Evolutionary conservation across 2,329 filamentous ascomycete species (phyloP), one percentile per base, ranked within the genome.

Genomic region (Aspergillus nomiae): DNA sequence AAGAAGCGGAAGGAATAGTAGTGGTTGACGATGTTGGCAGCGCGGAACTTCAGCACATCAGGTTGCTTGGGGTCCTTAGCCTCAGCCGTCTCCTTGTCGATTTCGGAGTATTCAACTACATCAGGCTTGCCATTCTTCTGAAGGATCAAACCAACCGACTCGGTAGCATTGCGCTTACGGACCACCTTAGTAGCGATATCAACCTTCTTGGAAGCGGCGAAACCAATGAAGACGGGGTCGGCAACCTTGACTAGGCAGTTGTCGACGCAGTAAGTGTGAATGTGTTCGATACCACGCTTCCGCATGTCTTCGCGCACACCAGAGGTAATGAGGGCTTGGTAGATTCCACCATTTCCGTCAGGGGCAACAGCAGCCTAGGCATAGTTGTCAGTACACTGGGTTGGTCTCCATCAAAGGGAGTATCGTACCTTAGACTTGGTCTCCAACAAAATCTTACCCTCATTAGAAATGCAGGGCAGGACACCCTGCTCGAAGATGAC

Each of bases 191-290:
- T 99, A 36, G 94, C 94, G 73, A 99, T 96, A 81, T 97, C 93
- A 71, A 97, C 94, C 64, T 92, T 83, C 78, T 94, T 92, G 58
- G 89, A 87, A 48, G 94, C 93, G 5, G 93, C 87, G 81, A 98
- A 98, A 70, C 95, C 95, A 72, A 98, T 90, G 82, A 99, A 98
- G 70, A 92, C 87, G 16, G 95, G 95, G 75, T 99, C 95, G 32
- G 94, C 94, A n/a, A 99, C 94, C 82, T 92, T 94, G 77, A 97
- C 94, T n/a, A 99, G 87, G 82, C 94, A 98, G 85, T 99, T 99
- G 83, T 99, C 95, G 53, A 99, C 95, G 75, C 95, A 97, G 86
- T 98, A 98, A 55, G 94, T 91, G 80, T 99, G 94, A 66, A 99
- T 90, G 82, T 99, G 95, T 84, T 97, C 82, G 75, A 98, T 91